Base-by-base conservation (phyloP, 768 basidiomycete genomes). In the Auricularia auricula-judae region DNA sequence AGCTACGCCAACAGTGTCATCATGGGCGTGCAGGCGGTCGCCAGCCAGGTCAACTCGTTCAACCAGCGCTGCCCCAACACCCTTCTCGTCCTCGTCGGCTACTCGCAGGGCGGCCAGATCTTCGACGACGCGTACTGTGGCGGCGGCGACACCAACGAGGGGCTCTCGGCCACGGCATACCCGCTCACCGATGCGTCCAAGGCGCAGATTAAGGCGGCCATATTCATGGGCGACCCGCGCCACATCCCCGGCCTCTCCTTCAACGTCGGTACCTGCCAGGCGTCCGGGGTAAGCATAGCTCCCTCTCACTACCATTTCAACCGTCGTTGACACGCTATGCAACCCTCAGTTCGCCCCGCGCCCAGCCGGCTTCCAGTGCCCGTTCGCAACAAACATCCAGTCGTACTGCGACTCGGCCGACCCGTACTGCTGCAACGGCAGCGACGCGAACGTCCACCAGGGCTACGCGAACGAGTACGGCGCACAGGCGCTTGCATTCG, bases 401-500 rank as follows among this genome's bases (percentile, higher is more conserved):
- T 62, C 61, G 23, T 62, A 62, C 61, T 62, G 61, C 61, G 61
- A 62, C 43, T 18, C 61, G 39, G 39, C 61, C 14, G 64, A 65
- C 42, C 64, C 60, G 33, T 65, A 65, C 62, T 65, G 64, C 64
- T 65, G 64, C 64, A 63, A 65, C 43, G 64, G 64, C 44, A 62
- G 14, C 62, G 43, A 65, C 36, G 62, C 64, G 12, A 51, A 62
- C 36, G 36, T 62, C 11, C 64, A 65, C 61, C 64, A 65, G 62
- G 62, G 62, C 34, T 65, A 65, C 62, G 64, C 42, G 7, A 65
- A 35, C 29, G 47, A 65, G 62, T 65, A 65, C 47, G 64, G 64
- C 44, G 11, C 60, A 1, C 33, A 18, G 12, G 64, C 64, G 8
- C 44, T 58, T 7, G 29, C 36, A 3, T 65, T 65, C 47, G 62